phyloP scores from a whole-genome alignment of 768 basidiomycete species.

The Baorangia bicolor region DNA sequence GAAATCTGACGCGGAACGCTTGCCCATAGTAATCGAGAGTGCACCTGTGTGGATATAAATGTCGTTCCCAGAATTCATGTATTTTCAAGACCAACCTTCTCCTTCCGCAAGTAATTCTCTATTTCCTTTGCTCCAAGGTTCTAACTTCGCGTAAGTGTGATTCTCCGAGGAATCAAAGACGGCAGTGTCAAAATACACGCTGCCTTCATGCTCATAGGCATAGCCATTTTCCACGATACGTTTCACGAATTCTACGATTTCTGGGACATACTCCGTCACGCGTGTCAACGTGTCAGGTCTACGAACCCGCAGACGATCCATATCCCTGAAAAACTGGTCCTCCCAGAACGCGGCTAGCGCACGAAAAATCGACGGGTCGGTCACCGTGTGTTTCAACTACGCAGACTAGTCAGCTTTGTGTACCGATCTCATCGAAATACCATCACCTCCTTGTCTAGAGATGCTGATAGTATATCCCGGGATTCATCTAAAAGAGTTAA shows the following conservation, averaged over 20 bases:
- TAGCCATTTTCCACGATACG: constrained; percentile 84
- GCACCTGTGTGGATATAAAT: constrained; percentile 43
- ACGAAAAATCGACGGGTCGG: constrained; percentile 83
- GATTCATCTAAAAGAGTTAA: constrained; percentile 67
- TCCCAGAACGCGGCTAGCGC: constrained; percentile 88
- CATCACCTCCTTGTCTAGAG: constrained; percentile 71
- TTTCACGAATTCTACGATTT: constrained; percentile 88
- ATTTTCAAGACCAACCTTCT: constrained; percentile 58
- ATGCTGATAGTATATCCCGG: constrained; percentile 70
- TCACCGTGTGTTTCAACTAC: constrained; percentile 77
- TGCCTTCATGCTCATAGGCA: constrained; percentile 67
- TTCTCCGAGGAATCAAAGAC: constrained; percentile 73
- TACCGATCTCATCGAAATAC: constrained; percentile 8
- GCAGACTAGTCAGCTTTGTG: constrained; percentile 7
- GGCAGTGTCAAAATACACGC: constrained; percentile 88
- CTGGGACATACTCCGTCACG: constrained; percentile 96
- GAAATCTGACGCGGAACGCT: constrained; percentile 87
- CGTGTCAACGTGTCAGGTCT: constrained; percentile 90
- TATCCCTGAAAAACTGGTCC: constrained; percentile 84
- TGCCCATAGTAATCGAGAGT: constrained; percentile 54
- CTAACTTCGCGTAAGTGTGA: constrained; percentile 91
- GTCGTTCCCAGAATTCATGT: background rate
- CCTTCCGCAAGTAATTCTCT: constrained; percentile 85
- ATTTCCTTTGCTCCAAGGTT: constrained; percentile 96
- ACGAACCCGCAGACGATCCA: constrained; percentile 83